Percentiles rank a stretch among this genome's conserved stretches.
These are phyloP conservation scores for Microascus cirrosus DNA, from an alignment of 2,329 filamentous ascomycete species.

Conservation along the genomic window DNA sequence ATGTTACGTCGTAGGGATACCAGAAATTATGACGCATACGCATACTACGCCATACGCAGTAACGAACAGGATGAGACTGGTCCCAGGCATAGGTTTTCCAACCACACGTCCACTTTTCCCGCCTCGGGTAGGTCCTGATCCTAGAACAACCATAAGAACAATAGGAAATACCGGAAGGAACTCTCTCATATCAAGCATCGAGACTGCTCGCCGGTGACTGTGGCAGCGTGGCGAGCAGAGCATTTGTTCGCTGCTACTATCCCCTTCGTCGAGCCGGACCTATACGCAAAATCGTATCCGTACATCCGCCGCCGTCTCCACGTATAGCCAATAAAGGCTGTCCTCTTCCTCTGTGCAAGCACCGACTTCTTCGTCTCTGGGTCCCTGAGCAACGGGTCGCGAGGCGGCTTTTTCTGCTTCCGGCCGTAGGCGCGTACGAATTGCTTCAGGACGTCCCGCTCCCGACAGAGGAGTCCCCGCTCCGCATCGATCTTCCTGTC, in stretches of 20 bases:
- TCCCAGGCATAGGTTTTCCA: neutral
- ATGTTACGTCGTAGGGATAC: neutral
- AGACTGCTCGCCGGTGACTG: neutral
- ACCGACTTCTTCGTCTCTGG: constrained; percentile 51
- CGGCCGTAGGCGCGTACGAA: constrained; percentile 40
- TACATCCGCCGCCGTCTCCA: constrained; percentile 39
- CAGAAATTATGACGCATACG: neutral
- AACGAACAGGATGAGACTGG: neutral
- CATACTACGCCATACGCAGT: neutral
- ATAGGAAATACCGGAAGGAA: neutral
- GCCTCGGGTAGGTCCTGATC: neutral
- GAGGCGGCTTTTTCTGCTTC: constrained; percentile 64
- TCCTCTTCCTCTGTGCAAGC: constrained; percentile 70
- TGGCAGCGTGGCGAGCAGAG: neutral
- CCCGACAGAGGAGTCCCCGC: constrained; percentile 18
- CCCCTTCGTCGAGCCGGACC: neutral
- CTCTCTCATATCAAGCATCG: neutral
- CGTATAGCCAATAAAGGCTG: constrained; percentile 82
- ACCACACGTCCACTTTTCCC: neutral
- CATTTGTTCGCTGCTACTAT: neutral
- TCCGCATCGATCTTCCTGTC: constrained; percentile 34
- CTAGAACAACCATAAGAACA: neutral
- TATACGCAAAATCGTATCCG: constrained; percentile 7
- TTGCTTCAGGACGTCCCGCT: constrained; percentile 33
- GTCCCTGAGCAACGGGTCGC: constrained; percentile 80